Evolutionary conservation across 2,329 filamentous ascomycete genomes (phyloP), one percentile per base, ranked within the genome.

Genomic region (Sporothrix luriei): DNA sequence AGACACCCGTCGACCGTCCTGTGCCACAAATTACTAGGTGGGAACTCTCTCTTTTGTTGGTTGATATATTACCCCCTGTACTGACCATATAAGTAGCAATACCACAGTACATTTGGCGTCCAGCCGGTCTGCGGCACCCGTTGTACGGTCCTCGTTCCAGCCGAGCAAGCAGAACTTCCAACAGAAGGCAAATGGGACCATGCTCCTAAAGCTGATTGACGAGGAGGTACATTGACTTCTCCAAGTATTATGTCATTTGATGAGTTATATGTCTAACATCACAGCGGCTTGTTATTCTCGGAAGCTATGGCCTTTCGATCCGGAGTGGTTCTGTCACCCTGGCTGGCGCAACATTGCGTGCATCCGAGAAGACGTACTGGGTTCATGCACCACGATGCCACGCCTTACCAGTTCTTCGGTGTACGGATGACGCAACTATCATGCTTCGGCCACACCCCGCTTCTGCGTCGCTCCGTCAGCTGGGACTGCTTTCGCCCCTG

Each of bases 361-460:
- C 70, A 1, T 66, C 69, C 11, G 83, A 0, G 79, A 83, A 33
- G 77, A 74, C 0, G 76, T 80, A 6, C 80, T 88, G 85, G 81
- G 82, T 92, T 19, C 87, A 87, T 76, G 89, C 90, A 19, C 87
- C 91, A 1, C 84, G 85, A 54, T 91, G 89, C 49, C 87, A 92
- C 75, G 88, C 91, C 0, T 78, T 94, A 1, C 90, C 90, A 0
- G 86, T 90, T 0, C 82, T 94, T 46, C 80, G 86, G 61, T 87
- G 84, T 55, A 75, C 79, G 0, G 82, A 86, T 59, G 77, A 83
- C 11, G 82, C 82, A 0, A 78, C 76, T 0, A 76, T 91, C 0
- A 85, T 90, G 70, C 78, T 93, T 29, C 80, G 84, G 46, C 77
- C 88, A 4, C 83, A 86, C 66, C 82, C 84, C 0, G 81, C 79